Conservation (phyloP, 2,329 filamentous ascomycete species). For the Coleophoma cylindrospora region DNA sequence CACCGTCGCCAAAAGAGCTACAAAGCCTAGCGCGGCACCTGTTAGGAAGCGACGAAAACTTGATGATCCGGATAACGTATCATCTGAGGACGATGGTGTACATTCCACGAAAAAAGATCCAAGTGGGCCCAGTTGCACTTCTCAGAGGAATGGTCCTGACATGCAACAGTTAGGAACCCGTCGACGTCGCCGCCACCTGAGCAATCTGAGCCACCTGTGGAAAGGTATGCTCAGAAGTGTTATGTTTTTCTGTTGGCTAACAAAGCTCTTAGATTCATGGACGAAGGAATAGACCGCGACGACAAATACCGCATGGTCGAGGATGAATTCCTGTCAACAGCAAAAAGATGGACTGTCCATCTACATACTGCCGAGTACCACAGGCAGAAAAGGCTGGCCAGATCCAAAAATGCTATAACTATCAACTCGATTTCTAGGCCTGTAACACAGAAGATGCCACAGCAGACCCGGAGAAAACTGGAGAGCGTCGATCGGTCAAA, state of each 20-base stretch:
- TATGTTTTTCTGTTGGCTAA: constrained; percentile 7
- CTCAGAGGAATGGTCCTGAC: too few relatives aligned
- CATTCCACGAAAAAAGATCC: too few relatives aligned
- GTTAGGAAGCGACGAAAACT: constrained; percentile 10
- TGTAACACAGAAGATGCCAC: constrained; percentile 26
- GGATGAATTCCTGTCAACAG: constrained; percentile 67
- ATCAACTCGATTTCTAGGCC: constrained; percentile 33
- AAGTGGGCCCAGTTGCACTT: too few relatives aligned
- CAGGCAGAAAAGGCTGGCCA: constrained; percentile 55
- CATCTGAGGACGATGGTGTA: too few relatives aligned
- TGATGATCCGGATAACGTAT: neutral
- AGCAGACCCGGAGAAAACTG: constrained; percentile 20
- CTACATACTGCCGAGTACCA: constrained; percentile 75
- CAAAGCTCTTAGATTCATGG: constrained; percentile 43
- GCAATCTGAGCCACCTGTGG: constrained; percentile 38
- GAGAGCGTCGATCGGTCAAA: constrained; percentile 29
- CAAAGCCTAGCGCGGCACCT: neutral
- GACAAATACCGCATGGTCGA: constrained; percentile 79
- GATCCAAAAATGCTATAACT: constrained; percentile 44
- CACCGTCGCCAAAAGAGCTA: constrained; percentile 4
- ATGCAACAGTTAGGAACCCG: constrained; percentile 26
- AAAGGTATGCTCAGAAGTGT: constrained; percentile 32
- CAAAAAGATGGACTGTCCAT: constrained; percentile 66
- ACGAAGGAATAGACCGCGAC: constrained; percentile 58
- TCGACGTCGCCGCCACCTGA: constrained; percentile 49